Percentiles rank a stretch among this genome's conserved stretches.
phyloP scores from a whole-genome alignment of 208 protist genomes.

The Leishmania braziliensis region DNA sequence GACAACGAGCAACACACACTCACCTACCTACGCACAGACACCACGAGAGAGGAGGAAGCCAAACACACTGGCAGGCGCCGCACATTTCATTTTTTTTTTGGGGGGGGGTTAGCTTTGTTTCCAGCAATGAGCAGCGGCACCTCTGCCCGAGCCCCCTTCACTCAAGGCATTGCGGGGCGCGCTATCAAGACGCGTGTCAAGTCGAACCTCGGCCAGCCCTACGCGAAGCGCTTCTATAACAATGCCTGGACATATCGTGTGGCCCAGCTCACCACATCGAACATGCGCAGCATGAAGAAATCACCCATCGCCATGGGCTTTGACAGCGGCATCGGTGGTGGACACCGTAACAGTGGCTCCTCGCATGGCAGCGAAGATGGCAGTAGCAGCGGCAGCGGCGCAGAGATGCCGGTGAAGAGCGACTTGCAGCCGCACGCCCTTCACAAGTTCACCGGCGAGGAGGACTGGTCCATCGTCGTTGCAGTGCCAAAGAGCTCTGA shows the following conservation, averaged over 20 bases:
- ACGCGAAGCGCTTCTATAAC: constrained; percentile 72
- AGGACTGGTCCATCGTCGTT: constrained; percentile 67
- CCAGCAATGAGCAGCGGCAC: constrained; percentile 2
- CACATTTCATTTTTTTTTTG: not conserved
- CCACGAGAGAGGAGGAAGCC: not conserved
- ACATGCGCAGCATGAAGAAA: constrained; percentile 63
- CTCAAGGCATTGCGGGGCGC: constrained; percentile 48
- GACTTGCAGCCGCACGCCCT: constrained; percentile 86
- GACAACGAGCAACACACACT: not conserved
- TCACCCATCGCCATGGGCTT: constrained; percentile 52
- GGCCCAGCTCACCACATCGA: constrained; percentile 85
- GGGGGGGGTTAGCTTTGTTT: no score
- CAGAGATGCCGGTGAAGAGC: constrained; percentile 59
- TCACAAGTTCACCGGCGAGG: constrained; percentile 73
- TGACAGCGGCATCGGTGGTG: constrained; percentile 27
- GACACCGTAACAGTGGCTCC: constrained; percentile 7
- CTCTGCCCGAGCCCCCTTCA: constrained; percentile 25
- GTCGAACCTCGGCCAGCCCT: constrained; percentile 71
- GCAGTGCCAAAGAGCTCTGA: constrained; percentile 78
- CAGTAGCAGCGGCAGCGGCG: constrained; percentile 15
- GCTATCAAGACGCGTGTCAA: constrained; percentile 75
- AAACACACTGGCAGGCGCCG: not conserved
- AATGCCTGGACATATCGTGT: constrained; percentile 80
- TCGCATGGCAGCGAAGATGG: constrained; percentile 2
- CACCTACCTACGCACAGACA: not conserved